Evolutionary conservation across 306 rosid genomes (phyloP).

Genomic region (Acmispon strigosus): DNA sequence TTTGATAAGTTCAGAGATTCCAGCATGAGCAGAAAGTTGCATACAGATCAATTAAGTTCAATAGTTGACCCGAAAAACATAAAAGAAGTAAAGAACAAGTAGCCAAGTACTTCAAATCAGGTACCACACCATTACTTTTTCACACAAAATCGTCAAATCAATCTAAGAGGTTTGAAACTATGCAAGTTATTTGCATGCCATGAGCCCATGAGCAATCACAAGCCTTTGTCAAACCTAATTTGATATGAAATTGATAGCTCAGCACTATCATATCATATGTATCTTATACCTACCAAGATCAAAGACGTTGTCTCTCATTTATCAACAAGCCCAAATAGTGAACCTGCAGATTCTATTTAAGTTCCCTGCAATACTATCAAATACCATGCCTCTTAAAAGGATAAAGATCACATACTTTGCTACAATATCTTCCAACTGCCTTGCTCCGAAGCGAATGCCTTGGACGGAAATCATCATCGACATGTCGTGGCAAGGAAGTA

Average conservation of each 20-base stretch:
- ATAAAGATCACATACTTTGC: conserved; percentile 57
- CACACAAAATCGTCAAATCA: neutral
- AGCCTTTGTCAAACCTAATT: neutral
- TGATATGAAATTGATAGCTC: neutral
- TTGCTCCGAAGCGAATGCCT: conserved; percentile 42
- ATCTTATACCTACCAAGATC: neutral
- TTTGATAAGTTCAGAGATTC: neutral
- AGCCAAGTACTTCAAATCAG: neutral
- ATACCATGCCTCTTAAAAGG: conserved; percentile 19
- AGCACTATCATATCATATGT: neutral
- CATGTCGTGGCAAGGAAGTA: conserved; percentile 39
- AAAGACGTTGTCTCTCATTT: neutral
- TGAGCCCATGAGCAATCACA: neutral
- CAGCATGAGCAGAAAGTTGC: neutral
- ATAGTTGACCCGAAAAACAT: neutral
- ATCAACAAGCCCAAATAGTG: neutral
- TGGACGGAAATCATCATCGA: conserved; percentile 48
- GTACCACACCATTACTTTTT: neutral
- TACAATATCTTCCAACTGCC: conserved; percentile 48
- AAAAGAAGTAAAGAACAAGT: neutral
- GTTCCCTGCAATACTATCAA: conserved; percentile 10
- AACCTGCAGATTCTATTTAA: conserved; percentile 3
- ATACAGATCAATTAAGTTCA: neutral
- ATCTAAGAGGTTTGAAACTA: neutral
- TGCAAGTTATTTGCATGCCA: neutral